Percentiles rank a stretch among this genome's conserved stretches.
Conservation (phyloP, 768 basidiomycete genomes). For the Melanogaster broomeanus region DNA sequence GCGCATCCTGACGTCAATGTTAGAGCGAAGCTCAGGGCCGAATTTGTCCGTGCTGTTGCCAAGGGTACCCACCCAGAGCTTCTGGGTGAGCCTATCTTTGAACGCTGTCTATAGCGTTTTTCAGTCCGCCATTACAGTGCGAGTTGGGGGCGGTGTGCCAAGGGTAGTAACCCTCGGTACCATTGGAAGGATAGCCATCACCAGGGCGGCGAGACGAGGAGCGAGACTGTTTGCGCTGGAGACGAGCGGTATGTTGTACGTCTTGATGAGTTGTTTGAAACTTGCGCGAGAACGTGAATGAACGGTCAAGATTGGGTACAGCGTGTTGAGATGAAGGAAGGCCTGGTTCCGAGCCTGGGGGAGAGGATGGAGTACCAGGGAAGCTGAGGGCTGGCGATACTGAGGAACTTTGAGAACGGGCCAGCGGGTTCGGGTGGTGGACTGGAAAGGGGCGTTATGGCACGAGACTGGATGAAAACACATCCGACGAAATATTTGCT, state of each 20-base stretch:
- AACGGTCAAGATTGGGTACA: conserved; percentile 22
- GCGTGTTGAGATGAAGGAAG: not conserved
- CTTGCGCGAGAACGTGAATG: conserved; percentile 37
- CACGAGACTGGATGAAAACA: conserved; percentile 34
- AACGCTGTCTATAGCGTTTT: conserved; percentile 80
- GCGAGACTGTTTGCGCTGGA: conserved; percentile 53
- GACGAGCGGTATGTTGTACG: conserved; percentile 36
- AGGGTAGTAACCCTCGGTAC: conserved; percentile 23
- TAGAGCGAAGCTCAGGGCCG: conserved; percentile 51
- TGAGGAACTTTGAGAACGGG: conserved; percentile 56
- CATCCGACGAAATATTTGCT: too few species aligned
- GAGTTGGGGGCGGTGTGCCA: conserved; percentile 62
- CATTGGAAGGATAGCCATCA: conserved; percentile 33
- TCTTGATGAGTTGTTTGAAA: conserved; percentile 52
- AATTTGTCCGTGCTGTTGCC: conserved; percentile 71
- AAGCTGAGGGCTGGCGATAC: conserved; percentile 33
- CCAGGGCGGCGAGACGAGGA: conserved; percentile 51
- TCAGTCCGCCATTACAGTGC: conserved; percentile 81
- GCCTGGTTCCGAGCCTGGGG: conserved; percentile 1
- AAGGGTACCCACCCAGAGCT: conserved; percentile 72
- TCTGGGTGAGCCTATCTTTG: conserved; percentile 48
- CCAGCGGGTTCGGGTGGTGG: conserved; percentile 52
- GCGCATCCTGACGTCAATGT: conserved; percentile 53
- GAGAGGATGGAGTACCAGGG: conserved; percentile 15
- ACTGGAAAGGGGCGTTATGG: conserved; percentile 41